Base-by-base conservation (phyloP, 768 basidiomycete genomes). In the Chalciporus chontae region DNA sequence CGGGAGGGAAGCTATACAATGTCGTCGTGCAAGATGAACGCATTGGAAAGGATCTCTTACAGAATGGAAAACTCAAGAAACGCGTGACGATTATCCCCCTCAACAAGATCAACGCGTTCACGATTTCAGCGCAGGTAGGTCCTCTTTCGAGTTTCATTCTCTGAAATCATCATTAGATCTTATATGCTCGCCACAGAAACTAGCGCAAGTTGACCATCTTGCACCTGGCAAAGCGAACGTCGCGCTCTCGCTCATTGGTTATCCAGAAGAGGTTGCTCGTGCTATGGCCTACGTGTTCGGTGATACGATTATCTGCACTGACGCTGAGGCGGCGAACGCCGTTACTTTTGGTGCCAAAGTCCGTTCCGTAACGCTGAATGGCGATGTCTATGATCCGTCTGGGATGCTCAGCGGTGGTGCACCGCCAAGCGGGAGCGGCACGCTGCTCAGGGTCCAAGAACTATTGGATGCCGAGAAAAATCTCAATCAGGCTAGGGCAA, bases 281-380 rank as follows among this genome's bases (percentile, higher is more conserved):
- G 96, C 96, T 15, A 93, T 98, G 80, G 75, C 84, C 11, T 97
- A 85, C 69, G 94, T 97, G 17, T 99, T 98, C 67, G 86, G 89
- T 48, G 87, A 94, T 65, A 91, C 90, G 3, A 77, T 98, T 53
- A 85, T 99, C 64, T 97, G 94, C 65, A 83, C 85, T 42, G 92
- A 95, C 57, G 80, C 93, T 3, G 84, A 85, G 17, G 77, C 93
- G 0, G 96, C 96, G 1, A 91, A 92, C 63, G 69, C 72, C 0
- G 89, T 96, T 38, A 96, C 96, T 0, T 98, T 97, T 73, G 75
- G 81, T 9, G 66, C 66, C 5, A 68, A 68, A 23, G 83, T 89
- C 43, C 84, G 84, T 44, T 94, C 90, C 9, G 94, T 98, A 41
- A 99, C 96, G 7, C 75, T 96, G 18, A 86, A 91, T 3, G 96